These are phyloP conservation scores for Aspergillaceae sp. DNA, from an alignment of 2,329 filamentous ascomycete genomes.

Conservation along the genomic window DNA sequence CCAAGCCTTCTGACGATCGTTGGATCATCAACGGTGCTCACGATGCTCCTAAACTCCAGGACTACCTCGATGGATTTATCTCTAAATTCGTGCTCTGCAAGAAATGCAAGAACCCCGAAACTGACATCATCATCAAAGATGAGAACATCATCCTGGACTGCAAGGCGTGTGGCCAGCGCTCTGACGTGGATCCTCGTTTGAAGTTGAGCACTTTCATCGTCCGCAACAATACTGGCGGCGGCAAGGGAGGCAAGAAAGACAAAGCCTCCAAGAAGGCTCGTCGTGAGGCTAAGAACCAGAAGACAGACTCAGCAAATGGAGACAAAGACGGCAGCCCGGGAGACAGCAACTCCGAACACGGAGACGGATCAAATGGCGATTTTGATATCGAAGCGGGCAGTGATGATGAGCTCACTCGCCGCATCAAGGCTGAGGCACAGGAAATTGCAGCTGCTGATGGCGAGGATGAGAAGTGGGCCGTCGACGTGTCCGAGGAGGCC, in stretches of 20 bases:
- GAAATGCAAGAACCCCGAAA: slow-evolving; percentile 99
- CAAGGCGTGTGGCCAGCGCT: slow-evolving; percentile 94
- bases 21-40: slow-evolving; percentile 99
- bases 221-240: slow-evolving; percentile 75
- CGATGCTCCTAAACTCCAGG: slow-evolving; percentile 89
- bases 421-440: slow-evolving; percentile 58
- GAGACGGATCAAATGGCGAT: slow-evolving; percentile 54
- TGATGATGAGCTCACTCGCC: slow-evolving; percentile 83
- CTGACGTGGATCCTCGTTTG: slow-evolving; percentile 81
- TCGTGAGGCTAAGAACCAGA: slow-evolving; percentile 67
- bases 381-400: slow-evolving; percentile 63
- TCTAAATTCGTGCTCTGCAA: slow-evolving; percentile 98
- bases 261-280: slow-evolving; percentile 91
- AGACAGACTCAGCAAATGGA: slow-evolving; percentile 47
- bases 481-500: slow-evolving; percentile 92
- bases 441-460: slow-evolving; percentile 63
- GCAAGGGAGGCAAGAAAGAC: slow-evolving; percentile 91
- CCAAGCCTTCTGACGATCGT: slow-evolving; percentile 91
- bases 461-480: slow-evolving; percentile 88
- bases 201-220: slow-evolving; percentile 97
- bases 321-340: slow-evolving; percentile 54
- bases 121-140: slow-evolving; percentile 90
- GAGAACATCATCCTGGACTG: slow-evolving; percentile 88
- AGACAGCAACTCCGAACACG: slow-evolving; percentile 57
- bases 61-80: slow-evolving; percentile 97